phyloP scores from a whole-genome alignment of 352 stramenopile species.

The Globisporangium canariense region DNA sequence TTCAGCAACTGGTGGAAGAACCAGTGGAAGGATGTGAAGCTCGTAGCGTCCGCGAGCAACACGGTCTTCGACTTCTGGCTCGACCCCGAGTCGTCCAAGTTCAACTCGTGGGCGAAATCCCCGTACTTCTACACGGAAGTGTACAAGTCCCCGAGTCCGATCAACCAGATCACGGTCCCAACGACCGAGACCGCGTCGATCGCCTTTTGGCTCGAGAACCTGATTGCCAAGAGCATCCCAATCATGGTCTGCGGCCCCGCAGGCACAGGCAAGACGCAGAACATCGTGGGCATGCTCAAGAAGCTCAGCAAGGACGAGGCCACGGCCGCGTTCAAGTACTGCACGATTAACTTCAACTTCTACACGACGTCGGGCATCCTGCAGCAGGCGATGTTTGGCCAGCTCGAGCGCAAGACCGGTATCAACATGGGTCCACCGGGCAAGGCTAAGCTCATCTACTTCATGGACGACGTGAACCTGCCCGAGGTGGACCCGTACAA shows the following conservation, averaged over 20 bases:
- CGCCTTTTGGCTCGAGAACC: constrained; percentile 94
- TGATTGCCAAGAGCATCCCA: constrained; percentile 88
- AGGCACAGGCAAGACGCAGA: constrained; percentile 94
- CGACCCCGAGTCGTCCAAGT: constrained; percentile 88
- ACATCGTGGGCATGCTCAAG: constrained; percentile 94
- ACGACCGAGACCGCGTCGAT: constrained; percentile 95
- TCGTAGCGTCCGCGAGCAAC: constrained; percentile 90
- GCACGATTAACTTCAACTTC: constrained; percentile 98
- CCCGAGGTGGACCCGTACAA: constrained; percentile 95
- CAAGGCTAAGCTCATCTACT: constrained; percentile 93
- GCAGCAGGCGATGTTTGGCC: constrained; percentile 90
- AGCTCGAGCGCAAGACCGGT: constrained; percentile 95
- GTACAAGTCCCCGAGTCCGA: constrained; percentile 81
- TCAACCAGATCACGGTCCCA: constrained; percentile 91
- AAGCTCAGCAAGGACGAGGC: constrained; percentile 88
- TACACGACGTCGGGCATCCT: constrained; percentile 94
- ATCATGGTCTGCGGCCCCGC: constrained; percentile 94
- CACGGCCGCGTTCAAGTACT: constrained; percentile 79
- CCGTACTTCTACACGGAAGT: constrained; percentile 93
- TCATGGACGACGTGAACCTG: constrained; percentile 97
- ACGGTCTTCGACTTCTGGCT: constrained; percentile 98
- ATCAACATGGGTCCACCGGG: constrained; percentile 92
- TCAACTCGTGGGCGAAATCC: constrained; percentile 94
- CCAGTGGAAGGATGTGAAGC: constrained; percentile 95
- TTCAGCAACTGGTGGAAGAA: constrained; percentile 96